Evolutionary conservation across 2,329 filamentous ascomycete genomes (phyloP).

Genomic region (Fusarium tupiense): DNA sequence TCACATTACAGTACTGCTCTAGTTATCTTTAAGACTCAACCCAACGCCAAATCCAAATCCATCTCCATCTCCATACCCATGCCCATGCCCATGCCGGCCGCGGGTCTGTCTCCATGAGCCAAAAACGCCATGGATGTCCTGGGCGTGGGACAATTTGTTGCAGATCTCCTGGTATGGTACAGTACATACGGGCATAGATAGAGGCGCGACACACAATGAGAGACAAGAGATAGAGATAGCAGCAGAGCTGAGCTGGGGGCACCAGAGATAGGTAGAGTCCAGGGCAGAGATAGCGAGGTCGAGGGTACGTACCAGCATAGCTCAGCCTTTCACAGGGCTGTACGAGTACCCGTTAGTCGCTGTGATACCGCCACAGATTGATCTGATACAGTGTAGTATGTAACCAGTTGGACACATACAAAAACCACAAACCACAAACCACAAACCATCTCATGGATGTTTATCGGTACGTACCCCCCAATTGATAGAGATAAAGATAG

Average conservation of each 20-base stretch:
- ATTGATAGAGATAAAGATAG: slow-evolving; percentile 39
- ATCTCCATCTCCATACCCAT: not conserved
- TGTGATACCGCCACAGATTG: slow-evolving; percentile 25
- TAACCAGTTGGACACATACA: slow-evolving; percentile 44
- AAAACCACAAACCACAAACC: slow-evolving; percentile 17
- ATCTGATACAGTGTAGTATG: slow-evolving; percentile 24
- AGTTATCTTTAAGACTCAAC: not conserved
- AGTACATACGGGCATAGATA: slow-evolving; percentile 7
- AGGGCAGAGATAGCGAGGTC: slow-evolving; percentile 17
- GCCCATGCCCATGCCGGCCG: not conserved
- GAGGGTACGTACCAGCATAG: slow-evolving; percentile 11
- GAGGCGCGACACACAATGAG: slow-evolving; percentile 19
- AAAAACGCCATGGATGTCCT: slow-evolving; percentile 24
- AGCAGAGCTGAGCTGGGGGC: slow-evolving; percentile 5
- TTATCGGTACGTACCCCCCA: slow-evolving; percentile 41
- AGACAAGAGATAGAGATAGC: slow-evolving; percentile 27
- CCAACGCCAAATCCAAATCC: slow-evolving; percentile 6
- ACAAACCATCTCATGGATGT: slow-evolving; percentile 20
- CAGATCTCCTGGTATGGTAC: slow-evolving; percentile 22
- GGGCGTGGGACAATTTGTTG: slow-evolving; percentile 25
- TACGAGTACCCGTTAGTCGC: slow-evolving; percentile 14
- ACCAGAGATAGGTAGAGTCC: slow-evolving; percentile 20
- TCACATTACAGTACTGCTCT: not conserved
- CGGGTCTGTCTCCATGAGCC: slow-evolving; percentile 24
- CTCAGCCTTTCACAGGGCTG: slow-evolving; percentile 23